Evolutionary conservation across 2,329 filamentous ascomycete species (phyloP).

Genomic region (Didymellaceae sp.): DNA sequence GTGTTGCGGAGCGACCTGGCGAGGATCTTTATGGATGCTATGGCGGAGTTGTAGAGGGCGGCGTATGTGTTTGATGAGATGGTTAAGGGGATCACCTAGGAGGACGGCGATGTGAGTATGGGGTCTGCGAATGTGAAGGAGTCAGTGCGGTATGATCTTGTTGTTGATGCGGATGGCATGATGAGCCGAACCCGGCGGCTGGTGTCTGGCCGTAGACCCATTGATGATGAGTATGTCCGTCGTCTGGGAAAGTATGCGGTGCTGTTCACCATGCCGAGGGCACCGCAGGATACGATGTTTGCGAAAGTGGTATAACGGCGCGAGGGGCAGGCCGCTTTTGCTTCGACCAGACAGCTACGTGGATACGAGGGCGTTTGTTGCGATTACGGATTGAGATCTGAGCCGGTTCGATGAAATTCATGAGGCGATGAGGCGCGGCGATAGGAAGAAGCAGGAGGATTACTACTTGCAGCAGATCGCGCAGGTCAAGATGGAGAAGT

Average conservation of each 20-base stretch:
- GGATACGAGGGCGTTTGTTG: constrained; percentile 26
- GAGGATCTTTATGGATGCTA: constrained; percentile 57
- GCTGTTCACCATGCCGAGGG: constrained; percentile 39
- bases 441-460: constrained; percentile 35
- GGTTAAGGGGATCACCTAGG: constrained; percentile 38
- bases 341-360: constrained; percentile 33
- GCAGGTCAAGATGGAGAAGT: constrained; percentile 47
- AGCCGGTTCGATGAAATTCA: constrained; percentile 30
- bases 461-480: constrained; percentile 56
- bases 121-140: constrained; percentile 45
- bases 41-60: constrained; percentile 32
- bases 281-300: constrained; percentile 27
- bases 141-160: constrained; percentile 29
- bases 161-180: constrained; percentile 44
- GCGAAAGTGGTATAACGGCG: constrained; percentile 38
- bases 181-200: constrained; percentile 36
- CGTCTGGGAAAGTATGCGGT: constrained; percentile 39
- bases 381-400: constrained; percentile 25
- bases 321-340: constrained; percentile 34
- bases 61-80: constrained; percentile 46
- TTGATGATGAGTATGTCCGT: constrained; percentile 27
- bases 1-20: constrained; percentile 66
- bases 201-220: constrained; percentile 32
- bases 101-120: constrained; percentile 44
- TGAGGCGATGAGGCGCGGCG: constrained; percentile 9